Conservation (phyloP, 257 asterid species). For the Plectranthus barbatus region DNA sequence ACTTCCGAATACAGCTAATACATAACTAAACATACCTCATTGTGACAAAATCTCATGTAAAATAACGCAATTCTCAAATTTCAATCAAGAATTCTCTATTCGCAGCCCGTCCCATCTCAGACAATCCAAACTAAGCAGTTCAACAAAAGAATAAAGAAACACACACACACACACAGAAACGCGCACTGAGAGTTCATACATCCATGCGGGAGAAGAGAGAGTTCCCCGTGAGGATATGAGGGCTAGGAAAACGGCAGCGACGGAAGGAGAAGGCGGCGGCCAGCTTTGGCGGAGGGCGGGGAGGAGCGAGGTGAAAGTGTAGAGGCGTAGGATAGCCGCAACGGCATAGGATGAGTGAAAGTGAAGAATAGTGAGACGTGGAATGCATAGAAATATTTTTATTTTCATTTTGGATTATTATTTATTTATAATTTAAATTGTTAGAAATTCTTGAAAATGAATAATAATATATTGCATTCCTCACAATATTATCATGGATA, state of each 20-base stretch:
- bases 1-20: background rate
- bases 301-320: constrained; percentile 13
- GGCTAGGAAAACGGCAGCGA: constrained; percentile 22
- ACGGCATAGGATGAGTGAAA: constrained; percentile 14
- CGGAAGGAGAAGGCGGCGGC: constrained; percentile 22
- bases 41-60: background rate
- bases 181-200: constrained; percentile 24
- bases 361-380: constrained; percentile 21
- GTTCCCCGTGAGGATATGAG: constrained; percentile 46
- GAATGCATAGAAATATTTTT: too few species aligned
- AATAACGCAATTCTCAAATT: background rate
- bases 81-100: background rate
- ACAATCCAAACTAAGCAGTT: too few species aligned
- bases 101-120: too few species aligned
- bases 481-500: too few species aligned
- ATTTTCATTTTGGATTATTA: too few species aligned
- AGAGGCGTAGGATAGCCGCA: constrained; percentile 41
- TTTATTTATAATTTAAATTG: too few species aligned
- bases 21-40: background rate
- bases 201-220: constrained; percentile 72
- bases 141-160: too few species aligned
- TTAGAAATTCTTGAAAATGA: too few species aligned
- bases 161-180: too few species aligned
- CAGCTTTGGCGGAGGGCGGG: constrained; percentile 17
- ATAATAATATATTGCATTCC: too few species aligned